Percentiles rank a stretch among this genome's conserved stretches.
phyloP scores from a whole-genome alignment of 331 rosid genomes.

The Cucumis variabilis region DNA sequence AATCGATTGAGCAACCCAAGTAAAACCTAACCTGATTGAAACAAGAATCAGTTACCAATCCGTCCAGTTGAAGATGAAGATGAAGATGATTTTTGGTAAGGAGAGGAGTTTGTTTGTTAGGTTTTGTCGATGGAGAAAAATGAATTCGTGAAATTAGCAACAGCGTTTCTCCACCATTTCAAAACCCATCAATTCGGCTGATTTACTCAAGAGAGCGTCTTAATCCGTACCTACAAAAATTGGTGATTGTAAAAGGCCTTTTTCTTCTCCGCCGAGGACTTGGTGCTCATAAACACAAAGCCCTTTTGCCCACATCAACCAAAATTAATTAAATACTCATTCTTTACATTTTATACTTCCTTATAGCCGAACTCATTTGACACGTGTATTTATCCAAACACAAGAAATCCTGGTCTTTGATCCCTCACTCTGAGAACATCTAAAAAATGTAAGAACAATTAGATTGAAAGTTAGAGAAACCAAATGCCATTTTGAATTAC shows the following conservation, averaged over 20 bases:
- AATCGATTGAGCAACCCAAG: constrained; percentile 25
- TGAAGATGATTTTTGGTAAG: neutral
- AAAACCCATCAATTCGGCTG: constrained; percentile 13
- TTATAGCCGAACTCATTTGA: neutral
- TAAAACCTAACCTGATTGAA: constrained; percentile 16
- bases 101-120: constrained; percentile 10
- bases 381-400: too few species aligned
- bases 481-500: too few species aligned
- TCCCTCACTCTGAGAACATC: too few species aligned
- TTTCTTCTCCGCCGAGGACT: constrained; percentile 17
- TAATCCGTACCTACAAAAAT: constrained; percentile 21
- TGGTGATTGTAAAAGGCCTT: neutral
- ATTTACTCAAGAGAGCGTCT: neutral
- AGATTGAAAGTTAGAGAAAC: too few species aligned
- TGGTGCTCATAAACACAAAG: neutral
- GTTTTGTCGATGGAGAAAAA: neutral
- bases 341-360: neutral
- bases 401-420: rapidly evolving
- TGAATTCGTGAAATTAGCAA: neutral
- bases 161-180: constrained; percentile 22
- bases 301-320: neutral
- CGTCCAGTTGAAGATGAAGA: neutral
- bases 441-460: too few species aligned
- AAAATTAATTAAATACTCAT: neutral
- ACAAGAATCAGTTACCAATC: neutral